Evolutionary conservation across 2,329 filamentous ascomycete species (phyloP), one percentile per base, ranked within the genome.

Genomic region (Epichloe sylvatica): DNA sequence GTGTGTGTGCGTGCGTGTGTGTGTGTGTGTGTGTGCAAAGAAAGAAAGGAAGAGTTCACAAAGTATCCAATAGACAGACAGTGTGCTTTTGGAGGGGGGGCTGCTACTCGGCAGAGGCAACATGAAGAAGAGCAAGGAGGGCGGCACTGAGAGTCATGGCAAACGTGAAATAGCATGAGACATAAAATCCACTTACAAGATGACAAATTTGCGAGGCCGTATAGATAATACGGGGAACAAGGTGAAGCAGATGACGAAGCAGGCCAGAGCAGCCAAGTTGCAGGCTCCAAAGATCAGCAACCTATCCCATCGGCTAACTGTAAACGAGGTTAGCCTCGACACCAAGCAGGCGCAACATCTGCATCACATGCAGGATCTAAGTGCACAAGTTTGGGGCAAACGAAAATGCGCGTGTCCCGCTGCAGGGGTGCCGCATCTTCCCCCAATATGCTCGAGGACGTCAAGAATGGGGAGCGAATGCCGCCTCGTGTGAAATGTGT

Each of bases 231-330:
- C 76, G 49, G 90, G 90, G 70, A 94, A 91, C 51, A 97, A 74
- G 59, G 83, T 83, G 71, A 97, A 94, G 74, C 86, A 90, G 60
- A 94, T 81, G 65, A 94, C 80, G 73, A 98, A 97, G 73, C 94
- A 91, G 57, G 86, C 87, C 56, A 88, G 75, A 55, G 92, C 89
- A 53, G 84, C 89, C 59, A 95, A 68, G 69, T 95, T 94, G 72
- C 91, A 94, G 62, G 83, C 88, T 56, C 79, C 83, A 69, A 98
- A 98, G 61, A 97, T 79, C 65, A 98, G 76, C 63, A 97, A 72
- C 51, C 91, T 86, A 70, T 98, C 92, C 92, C 91, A 97, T 71
- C 91, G 81, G 71, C 88, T 95, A 73, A 98, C 92, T 97, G 69
- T 63, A 61, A 49, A 61, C 51, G 49, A 55, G 53, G 64, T 68